Evolutionary conservation across 164 flowering plant species (phyloP).

Genomic region (Kalanchoe fedtschenkoi): DNA sequence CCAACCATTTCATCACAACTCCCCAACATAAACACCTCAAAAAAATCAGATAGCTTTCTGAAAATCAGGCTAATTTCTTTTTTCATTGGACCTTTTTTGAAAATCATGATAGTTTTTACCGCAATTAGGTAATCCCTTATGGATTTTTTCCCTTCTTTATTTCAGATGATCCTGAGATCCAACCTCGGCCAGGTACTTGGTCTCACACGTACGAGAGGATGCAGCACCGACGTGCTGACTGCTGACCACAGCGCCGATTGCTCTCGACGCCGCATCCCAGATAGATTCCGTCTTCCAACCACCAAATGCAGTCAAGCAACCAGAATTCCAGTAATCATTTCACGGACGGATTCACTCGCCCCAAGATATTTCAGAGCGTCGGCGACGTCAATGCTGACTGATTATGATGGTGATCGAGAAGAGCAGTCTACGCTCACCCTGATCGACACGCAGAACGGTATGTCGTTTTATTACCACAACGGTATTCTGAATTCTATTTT

Average conservation of each 20-base stretch:
- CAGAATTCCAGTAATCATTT: not conserved
- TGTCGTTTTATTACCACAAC: not conserved
- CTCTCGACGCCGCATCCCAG: conserved; percentile 44
- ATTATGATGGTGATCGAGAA: not conserved
- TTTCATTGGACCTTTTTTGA: too few species aligned
- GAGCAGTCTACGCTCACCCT: not conserved
- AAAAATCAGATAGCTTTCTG: not conserved
- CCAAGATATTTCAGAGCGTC: not conserved
- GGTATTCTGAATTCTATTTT: not conserved
- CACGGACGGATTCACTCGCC: not conserved
- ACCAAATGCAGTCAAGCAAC: conserved; percentile 10
- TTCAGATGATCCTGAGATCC: conserved; percentile 19
- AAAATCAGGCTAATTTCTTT: too few species aligned
- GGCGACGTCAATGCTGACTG: too few species aligned
- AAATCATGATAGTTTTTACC: conserved; percentile 8
- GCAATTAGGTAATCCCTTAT: too few species aligned
- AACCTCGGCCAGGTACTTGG: conserved; percentile 48
- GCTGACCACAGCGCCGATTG: conserved; percentile 42
- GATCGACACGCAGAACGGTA: not conserved
- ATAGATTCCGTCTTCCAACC: conserved; percentile 31
- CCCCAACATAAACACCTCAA: not conserved
- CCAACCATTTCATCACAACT: not conserved
- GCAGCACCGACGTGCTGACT: conserved; percentile 41
- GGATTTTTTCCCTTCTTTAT: too few species aligned
- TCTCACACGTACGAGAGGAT: conserved; percentile 48